Base-by-base conservation (phyloP, 331 rosid genomes). In the Rosa hybrid region DNA sequence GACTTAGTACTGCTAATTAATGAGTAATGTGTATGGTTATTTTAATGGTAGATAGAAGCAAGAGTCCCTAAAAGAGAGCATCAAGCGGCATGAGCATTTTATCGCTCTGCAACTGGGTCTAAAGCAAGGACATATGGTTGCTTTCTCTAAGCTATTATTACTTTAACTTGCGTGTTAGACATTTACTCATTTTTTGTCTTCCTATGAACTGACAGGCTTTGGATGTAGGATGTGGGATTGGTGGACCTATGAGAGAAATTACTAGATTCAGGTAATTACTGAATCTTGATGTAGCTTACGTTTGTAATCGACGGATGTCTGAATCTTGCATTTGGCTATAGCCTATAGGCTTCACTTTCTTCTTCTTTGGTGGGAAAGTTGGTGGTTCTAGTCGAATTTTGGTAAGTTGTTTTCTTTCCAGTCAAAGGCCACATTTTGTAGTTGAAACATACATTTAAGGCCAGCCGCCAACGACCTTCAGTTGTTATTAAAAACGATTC, bases 221-320 rank as follows among this genome's bases (percentile, higher is more conserved):
- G 85, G 97, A 91, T 82, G 91, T 91, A 71, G 97, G 97, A 48
- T 91, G 97, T 83, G 97, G 97, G 79, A 88, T 91, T 77, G 94
- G 97, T 21, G 97, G 97, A 39, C 94, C 94, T 12, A 74, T 90
- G 41, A 87, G 92, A 84, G 97, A 90, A 78, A 88, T 91, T 74
- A 79, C 91, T 82, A 87, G 87, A 34, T 91, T 90, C 82, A 91
- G 97, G 92, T 90, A 71, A 81, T 3, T 5, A 16, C 8, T 75
- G 54, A 75, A 57, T 7, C 27, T 57, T 8, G 64, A 57, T 57
- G 59, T 53, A 53, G 59, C 59, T 53, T 3, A 53, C 5, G 1
- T 14, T 53, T 53, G 59, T 16, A 53, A 13, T 27, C 9, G 38
- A 13, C 27, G 17, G 14, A 39, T 30, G 38, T 65, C 9, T 48